These are phyloP conservation scores for Parastagonospora nodorum DNA, from an alignment of 2,329 filamentous ascomycete species.

Conservation along the genomic window DNA sequence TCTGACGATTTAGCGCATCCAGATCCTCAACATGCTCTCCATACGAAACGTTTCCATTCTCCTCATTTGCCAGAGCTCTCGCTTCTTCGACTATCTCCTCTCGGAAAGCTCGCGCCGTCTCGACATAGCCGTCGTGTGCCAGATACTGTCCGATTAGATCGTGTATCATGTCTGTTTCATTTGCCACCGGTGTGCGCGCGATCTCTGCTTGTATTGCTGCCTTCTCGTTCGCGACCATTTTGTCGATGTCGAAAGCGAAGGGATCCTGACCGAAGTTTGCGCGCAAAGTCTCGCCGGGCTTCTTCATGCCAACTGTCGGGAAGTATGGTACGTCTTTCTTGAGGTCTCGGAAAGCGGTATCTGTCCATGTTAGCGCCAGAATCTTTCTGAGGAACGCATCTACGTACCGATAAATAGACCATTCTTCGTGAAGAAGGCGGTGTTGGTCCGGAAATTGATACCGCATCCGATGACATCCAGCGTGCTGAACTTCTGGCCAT, in stretches of 20 bases:
- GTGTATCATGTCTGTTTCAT: slow-evolving; percentile 80
- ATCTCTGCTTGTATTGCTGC: slow-evolving; percentile 42
- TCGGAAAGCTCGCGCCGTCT: slow-evolving; percentile 87
- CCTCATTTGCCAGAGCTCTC: slow-evolving; percentile 66
- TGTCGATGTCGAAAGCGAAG: slow-evolving; percentile 91
- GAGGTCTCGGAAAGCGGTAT: slow-evolving; percentile 71
- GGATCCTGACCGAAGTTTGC: slow-evolving; percentile 71
- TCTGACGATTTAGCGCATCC: slow-evolving; percentile 84
- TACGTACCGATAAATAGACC: slow-evolving; percentile 61
- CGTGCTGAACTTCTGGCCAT: slow-evolving; percentile 64
- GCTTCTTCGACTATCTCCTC: slow-evolving; percentile 79
- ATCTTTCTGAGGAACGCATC: neutral
- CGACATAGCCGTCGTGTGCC: slow-evolving; percentile 92
- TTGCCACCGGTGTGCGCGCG: slow-evolving; percentile 20
- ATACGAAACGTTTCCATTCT: slow-evolving; percentile 55
- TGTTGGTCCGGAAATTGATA: slow-evolving; percentile 65
- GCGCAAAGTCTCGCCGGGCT: slow-evolving; percentile 61
- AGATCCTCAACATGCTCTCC: slow-evolving; percentile 77
- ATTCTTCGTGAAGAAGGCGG: slow-evolving; percentile 70
- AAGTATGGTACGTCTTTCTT: slow-evolving; percentile 65
- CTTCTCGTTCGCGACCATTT: slow-evolving; percentile 63
- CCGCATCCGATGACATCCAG: slow-evolving; percentile 68
- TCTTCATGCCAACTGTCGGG: slow-evolving; percentile 70
- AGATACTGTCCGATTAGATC: slow-evolving; percentile 85
- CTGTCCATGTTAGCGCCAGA: slow-evolving; percentile 51